phyloP scores from a whole-genome alignment of 75 land plant genomes.

The Chamaecyparis obtusa region DNA sequence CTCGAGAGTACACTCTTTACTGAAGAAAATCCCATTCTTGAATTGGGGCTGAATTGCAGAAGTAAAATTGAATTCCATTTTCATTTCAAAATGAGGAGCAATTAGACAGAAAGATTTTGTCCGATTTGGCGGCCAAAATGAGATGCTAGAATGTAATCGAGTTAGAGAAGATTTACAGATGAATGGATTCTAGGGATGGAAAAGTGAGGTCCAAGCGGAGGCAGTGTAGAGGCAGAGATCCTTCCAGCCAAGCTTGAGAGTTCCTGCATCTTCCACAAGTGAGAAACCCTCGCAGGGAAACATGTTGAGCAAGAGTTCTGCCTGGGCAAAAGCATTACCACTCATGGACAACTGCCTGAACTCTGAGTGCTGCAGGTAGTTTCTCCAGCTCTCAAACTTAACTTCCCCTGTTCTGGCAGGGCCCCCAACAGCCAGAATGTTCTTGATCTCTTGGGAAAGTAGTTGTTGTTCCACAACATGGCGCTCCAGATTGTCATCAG shows the following conservation, averaged over 20 bases:
- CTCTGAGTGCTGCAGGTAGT: constrained; percentile 12
- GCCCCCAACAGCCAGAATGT: constrained; percentile 28
- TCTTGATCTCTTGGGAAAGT: constrained; percentile 16
- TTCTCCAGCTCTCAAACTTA: constrained; percentile 18
- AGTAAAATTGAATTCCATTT: not conserved
- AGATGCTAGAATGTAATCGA: not conserved
- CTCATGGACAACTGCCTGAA: constrained; percentile 17
- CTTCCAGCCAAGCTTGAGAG: constrained; percentile 36
- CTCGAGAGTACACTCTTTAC: too few species aligned
- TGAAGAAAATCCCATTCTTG: too few species aligned
- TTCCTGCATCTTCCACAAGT: constrained; percentile 20
- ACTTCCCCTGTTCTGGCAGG: constrained; percentile 18
- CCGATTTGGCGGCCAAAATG: not conserved
- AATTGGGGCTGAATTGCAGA: too few species aligned
- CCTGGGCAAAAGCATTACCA: constrained; percentile 21
- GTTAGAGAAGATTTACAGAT: not conserved
- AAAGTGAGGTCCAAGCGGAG: constrained; percentile 17
- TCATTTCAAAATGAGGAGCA: not conserved
- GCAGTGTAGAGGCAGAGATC: constrained; percentile 22
- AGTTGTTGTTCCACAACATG: constrained; percentile 13
- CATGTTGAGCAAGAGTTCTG: constrained; percentile 29
- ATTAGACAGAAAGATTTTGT: not conserved
- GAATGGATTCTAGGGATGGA: not conserved
- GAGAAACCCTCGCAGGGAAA: constrained; percentile 39
- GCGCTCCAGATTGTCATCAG: constrained; percentile 11